These are phyloP conservation scores for Melaleuca alternifolia DNA, from an alignment of 345 rosid genomes.

Conservation along the genomic window DNA sequence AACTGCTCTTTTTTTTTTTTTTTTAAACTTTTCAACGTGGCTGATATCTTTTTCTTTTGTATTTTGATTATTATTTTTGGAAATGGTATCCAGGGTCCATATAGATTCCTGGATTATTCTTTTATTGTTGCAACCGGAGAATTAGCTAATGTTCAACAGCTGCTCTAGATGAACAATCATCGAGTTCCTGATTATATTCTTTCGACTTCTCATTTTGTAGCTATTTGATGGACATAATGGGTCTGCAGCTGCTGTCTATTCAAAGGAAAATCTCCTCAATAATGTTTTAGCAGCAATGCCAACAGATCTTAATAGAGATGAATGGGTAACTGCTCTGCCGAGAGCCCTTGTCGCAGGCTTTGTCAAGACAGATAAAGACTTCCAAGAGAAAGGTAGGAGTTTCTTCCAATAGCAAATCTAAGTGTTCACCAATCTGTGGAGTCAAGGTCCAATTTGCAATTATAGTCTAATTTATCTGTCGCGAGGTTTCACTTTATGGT, in stretches of 20 bases:
- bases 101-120: neutral
- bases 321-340: constrained; percentile 89
- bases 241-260: constrained; percentile 88
- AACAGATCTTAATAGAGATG: constrained; percentile 77
- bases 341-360: constrained; percentile 98
- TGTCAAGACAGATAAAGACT: constrained; percentile 98
- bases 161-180: neutral
- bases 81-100: neutral
- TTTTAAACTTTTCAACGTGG: neutral
- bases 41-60: neutral
- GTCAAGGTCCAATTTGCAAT: neutral
- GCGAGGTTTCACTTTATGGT: neutral
- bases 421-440: neutral
- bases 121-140: neutral
- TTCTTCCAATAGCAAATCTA: neutral
- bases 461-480: neutral
- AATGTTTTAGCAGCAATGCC: constrained; percentile 82
- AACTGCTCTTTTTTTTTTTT: neutral
- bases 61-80: neutral
- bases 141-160: neutral
- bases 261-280: constrained; percentile 80
- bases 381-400: constrained; percentile 62
- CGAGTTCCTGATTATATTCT: neutral
- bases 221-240: constrained; percentile 99
- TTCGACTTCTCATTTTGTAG: constrained; percentile 28